A percentile compares a stretch with the other conserved stretches of the same genome.
Conservation (phyloP, 257 asterid species). For the Perilla frutescens region DNA sequence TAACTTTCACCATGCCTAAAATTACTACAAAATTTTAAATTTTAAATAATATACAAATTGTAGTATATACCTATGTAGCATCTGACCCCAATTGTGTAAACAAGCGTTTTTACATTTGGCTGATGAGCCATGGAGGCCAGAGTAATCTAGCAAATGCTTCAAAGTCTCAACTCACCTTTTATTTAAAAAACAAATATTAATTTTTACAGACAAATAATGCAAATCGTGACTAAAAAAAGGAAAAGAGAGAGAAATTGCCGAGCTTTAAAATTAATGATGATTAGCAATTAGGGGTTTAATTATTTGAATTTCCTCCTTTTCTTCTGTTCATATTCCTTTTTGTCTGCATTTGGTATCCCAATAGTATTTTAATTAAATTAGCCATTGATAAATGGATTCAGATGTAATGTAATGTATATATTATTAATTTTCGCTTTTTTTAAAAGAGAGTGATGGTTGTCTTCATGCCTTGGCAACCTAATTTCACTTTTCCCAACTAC, state of each 20-base stretch:
- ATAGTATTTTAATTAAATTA: conserved; percentile 24
- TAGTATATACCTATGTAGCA: background rate
- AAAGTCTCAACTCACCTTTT: background rate
- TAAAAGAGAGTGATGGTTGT: conserved; percentile 62
- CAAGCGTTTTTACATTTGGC: background rate
- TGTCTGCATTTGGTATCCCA: conserved; percentile 51
- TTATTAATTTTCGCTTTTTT: conserved; percentile 34
- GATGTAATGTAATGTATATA: conserved; percentile 45
- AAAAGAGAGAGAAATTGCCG: background rate
- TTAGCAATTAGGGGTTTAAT: conserved; percentile 29
- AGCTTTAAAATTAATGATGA: conserved; percentile 21
- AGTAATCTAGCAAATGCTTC: background rate
- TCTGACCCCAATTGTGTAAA: background rate
- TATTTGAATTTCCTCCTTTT: conserved; percentile 16
- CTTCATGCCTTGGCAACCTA: conserved; percentile 92
- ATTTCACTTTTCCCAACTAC: conserved; percentile 96
- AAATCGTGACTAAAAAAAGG: background rate
- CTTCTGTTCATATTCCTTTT: conserved; percentile 46
- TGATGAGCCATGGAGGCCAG: background rate
- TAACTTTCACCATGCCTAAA: no score
- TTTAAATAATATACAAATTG: no score
- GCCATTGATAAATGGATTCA: conserved; percentile 39
- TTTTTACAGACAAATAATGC: background rate
- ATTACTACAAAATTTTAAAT: no score
- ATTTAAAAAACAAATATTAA: background rate